Conservation (phyloP, 306 rosid species). For the Corylus avellana region DNA sequence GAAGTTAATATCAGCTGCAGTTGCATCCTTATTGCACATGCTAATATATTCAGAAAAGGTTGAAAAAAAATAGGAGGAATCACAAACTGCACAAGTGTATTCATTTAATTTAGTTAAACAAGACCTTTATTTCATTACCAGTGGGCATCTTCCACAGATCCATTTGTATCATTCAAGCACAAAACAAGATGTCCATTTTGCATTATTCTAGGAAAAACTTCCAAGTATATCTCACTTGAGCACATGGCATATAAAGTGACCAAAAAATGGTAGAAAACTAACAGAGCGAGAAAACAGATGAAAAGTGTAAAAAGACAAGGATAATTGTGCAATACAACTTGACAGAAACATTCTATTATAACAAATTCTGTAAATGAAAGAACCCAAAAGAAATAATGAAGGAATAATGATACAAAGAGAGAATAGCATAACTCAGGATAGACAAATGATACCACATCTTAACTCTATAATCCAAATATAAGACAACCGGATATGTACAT, state of each 20-base stretch:
- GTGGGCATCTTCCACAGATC: background rate
- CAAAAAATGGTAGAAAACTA: background rate
- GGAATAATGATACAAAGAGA: background rate
- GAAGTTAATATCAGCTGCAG: background rate
- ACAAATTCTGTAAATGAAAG: background rate
- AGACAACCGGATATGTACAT: background rate
- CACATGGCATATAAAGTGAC: background rate
- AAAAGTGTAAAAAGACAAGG: background rate
- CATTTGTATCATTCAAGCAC: background rate
- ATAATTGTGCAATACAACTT: background rate
- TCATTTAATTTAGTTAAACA: background rate
- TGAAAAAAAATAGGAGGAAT: background rate
- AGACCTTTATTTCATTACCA: background rate
- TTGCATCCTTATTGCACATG: background rate
- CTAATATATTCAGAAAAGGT: background rate
- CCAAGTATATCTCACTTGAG: background rate
- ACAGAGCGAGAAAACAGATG: background rate
- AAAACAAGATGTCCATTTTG: too few relatives aligned
- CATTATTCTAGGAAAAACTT: background rate
- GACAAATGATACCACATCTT: background rate
- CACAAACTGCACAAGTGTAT: background rate
- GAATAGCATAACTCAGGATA: background rate
- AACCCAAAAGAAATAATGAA: background rate
- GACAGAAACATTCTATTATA: background rate
- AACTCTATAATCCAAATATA: background rate